Evolutionary conservation across 2,329 filamentous ascomycete genomes (phyloP).

Genomic region (Cordyceps farinosa): DNA sequence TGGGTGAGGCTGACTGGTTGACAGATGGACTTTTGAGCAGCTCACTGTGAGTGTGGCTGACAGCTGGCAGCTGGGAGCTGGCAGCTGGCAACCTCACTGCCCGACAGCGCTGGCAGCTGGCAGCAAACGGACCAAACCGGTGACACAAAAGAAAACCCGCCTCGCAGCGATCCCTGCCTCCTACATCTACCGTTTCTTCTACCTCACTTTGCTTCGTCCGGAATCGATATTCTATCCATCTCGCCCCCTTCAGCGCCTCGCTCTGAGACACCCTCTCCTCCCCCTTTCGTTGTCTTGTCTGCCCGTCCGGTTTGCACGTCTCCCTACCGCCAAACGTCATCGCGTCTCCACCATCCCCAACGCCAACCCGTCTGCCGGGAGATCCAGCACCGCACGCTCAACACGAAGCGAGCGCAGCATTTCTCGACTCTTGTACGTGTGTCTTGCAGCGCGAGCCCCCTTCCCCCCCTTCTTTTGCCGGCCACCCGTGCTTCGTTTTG

Average conservation of each 20-base stretch:
- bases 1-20: conserved; percentile 10
- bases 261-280: not conserved
- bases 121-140: not conserved
- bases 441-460: not conserved
- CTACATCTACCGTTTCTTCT: conserved; percentile 1
- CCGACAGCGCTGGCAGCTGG: conserved; percentile 1
- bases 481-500: not conserved
- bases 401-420: conserved; percentile 10
- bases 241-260: not conserved
- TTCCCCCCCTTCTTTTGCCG: not conserved
- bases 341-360: conserved; percentile 29
- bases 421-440: conserved; percentile 13
- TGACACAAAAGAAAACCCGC: not conserved
- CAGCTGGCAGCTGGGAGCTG: conserved; percentile 4
- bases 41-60: not conserved
- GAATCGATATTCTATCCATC: not conserved
- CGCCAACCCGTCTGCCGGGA: conserved; percentile 23
- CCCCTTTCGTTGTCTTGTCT: not conserved
- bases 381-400: conserved; percentile 23
- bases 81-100: not conserved
- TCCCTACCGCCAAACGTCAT: conserved; percentile 28
- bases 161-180: not conserved
- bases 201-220: conserved; percentile 1
- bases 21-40: not conserved
- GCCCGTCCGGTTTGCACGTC: conserved; percentile 7